phyloP scores from a whole-genome alignment of 2,329 filamentous ascomycete species.

The Dichotomopilus funicola region DNA sequence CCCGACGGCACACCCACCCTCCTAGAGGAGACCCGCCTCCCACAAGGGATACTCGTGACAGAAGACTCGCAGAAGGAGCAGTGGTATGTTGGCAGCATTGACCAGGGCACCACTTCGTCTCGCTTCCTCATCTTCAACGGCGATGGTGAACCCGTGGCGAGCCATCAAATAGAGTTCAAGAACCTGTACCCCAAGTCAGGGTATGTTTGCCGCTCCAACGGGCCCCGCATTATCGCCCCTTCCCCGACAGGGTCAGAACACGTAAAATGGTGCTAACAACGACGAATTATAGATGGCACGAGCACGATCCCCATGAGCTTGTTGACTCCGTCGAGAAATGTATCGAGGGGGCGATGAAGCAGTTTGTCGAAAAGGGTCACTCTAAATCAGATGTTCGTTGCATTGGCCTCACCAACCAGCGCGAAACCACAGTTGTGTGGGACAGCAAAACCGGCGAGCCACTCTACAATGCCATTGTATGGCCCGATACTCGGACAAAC shows the following conservation, averaged over 20 bases:
- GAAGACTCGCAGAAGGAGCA: conserved; percentile 30
- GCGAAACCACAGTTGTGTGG: conserved; percentile 84
- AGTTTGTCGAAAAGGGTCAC: conserved; percentile 66
- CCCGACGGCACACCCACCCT: conserved; percentile 3
- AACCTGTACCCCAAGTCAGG: conserved; percentile 81
- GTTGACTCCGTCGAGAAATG: conserved; percentile 69
- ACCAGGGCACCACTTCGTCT: conserved; percentile 85
- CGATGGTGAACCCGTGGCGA: conserved; percentile 67
- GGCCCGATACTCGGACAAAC: conserved; percentile 78
- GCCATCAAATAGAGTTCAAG: conserved; percentile 80
- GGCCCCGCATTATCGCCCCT: conserved; percentile 6
- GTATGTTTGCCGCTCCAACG: conserved; percentile 43
- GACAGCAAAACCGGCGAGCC: conserved; percentile 73
- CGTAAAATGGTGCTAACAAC: conserved; percentile 5
- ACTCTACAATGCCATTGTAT: conserved; percentile 78
- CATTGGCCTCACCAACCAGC: conserved; percentile 83
- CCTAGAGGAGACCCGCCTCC: conserved; percentile 21
- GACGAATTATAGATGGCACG: conserved; percentile 64
- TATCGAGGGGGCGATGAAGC: conserved; percentile 66
- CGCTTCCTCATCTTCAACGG: conserved; percentile 87
- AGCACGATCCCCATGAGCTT: conserved; percentile 76
- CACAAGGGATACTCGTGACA: conserved; percentile 24
- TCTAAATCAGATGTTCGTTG: conserved; percentile 62
- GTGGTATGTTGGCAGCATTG: conserved; percentile 76
- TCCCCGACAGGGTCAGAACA: conserved; percentile 10